Evolutionary conservation across 2,329 filamentous ascomycete species (phyloP).

Genomic region (Penicillium verrucosum): DNA sequence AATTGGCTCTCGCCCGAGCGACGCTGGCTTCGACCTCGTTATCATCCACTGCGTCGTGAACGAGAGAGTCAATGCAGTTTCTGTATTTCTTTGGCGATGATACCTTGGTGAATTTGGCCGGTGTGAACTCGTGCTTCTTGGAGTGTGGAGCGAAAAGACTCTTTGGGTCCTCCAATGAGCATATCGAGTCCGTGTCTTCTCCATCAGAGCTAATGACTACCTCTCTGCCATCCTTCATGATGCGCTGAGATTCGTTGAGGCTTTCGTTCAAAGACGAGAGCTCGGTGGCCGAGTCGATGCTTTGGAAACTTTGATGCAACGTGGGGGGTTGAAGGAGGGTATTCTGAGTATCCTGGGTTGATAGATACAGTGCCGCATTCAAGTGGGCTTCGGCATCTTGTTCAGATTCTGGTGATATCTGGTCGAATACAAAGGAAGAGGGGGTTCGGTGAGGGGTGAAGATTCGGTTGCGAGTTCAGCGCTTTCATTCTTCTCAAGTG

Average conservation of each 20-base stretch:
- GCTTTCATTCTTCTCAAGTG: not conserved
- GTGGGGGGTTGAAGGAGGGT: not conserved
- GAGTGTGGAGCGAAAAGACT: constrained; percentile 32
- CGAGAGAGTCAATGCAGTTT: constrained; percentile 61
- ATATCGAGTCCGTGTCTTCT: constrained; percentile 60
- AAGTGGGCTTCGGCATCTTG: constrained; percentile 13
- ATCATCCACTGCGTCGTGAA: constrained; percentile 59
- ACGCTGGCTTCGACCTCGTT: constrained; percentile 56
- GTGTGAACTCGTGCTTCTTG: not conserved
- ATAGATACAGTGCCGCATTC: constrained; percentile 14
- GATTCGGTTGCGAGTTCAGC: not conserved
- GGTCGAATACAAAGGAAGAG: constrained; percentile 30
- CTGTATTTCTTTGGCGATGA: constrained; percentile 48
- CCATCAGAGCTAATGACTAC: constrained; percentile 67
- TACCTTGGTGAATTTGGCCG: not conserved
- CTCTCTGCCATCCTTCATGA: constrained; percentile 55
- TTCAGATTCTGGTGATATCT: constrained; percentile 11
- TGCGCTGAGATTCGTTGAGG: constrained; percentile 45
- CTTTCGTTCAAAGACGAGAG: constrained; percentile 22
- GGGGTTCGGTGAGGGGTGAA: constrained; percentile 20
- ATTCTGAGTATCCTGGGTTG: constrained; percentile 12
- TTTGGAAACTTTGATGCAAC: constrained; percentile 19
- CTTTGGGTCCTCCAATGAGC: constrained; percentile 52
- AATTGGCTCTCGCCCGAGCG: constrained; percentile 35
- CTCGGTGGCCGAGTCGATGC: constrained; percentile 9